Evolutionary conservation across 768 basidiomycete species (phyloP).

Genomic region (Trametes villosa): DNA sequence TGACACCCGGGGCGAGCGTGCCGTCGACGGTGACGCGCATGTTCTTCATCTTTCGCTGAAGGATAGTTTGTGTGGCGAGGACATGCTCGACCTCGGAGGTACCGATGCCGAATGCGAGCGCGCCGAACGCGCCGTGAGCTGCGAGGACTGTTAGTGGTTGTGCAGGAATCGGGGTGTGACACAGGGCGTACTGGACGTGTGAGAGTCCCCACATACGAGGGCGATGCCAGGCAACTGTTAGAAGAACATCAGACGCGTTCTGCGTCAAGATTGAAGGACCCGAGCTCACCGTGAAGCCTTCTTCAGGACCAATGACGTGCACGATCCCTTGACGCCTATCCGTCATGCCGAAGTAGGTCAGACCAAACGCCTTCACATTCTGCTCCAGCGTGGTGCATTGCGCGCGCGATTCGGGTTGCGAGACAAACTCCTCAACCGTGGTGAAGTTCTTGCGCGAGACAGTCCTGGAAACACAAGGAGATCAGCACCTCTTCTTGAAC

Average conservation of each 20-base stretch:
- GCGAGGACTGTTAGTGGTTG: slow-evolving; percentile 2
- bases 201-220: slow-evolving; percentile 67
- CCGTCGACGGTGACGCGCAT: slow-evolving; percentile 69
- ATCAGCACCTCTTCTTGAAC: not conserved
- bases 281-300: slow-evolving; percentile 63
- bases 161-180: not conserved
- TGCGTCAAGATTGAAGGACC: not conserved
- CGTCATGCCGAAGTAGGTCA: slow-evolving; percentile 70
- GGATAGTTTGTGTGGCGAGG: slow-evolving; percentile 66
- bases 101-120: slow-evolving; percentile 69
- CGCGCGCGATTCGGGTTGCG: slow-evolving; percentile 59
- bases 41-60: slow-evolving; percentile 66
- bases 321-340: slow-evolving; percentile 64
- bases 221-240: slow-evolving; percentile 51
- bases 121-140: slow-evolving; percentile 71
- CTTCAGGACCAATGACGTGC: slow-evolving; percentile 69
- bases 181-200: slow-evolving; percentile 57
- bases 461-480: slow-evolving; percentile 39
- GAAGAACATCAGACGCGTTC: not conserved
- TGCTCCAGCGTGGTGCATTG: slow-evolving; percentile 64
- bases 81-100: slow-evolving; percentile 74
- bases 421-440: slow-evolving; percentile 52
- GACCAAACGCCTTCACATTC: slow-evolving; percentile 67
- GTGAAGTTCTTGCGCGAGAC: slow-evolving; percentile 55
- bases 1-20: slow-evolving; percentile 55